Evolutionary conservation across 768 basidiomycete species (phyloP).

Genomic region (Podaxis sp.): DNA sequence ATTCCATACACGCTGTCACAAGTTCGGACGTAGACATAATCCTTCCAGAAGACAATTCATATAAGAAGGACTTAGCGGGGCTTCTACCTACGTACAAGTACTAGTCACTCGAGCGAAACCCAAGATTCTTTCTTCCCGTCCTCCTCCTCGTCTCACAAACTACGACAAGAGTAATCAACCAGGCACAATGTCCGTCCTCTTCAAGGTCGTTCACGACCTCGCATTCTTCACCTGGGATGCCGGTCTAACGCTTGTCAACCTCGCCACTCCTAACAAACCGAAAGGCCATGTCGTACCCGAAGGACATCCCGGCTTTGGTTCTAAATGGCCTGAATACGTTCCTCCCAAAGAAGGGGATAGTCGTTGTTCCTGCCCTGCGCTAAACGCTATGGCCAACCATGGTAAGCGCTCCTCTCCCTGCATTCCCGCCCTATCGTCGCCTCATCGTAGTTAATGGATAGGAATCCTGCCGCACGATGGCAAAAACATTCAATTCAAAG

Average conservation of each 20-base stretch:
- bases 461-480: slow-evolving; percentile 70
- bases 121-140: not conserved
- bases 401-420: slow-evolving; percentile 40
- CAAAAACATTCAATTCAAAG: slow-evolving; percentile 63
- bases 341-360: slow-evolving; percentile 64
- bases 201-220: slow-evolving; percentile 21
- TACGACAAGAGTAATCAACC: not conserved
- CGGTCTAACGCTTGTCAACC: slow-evolving; percentile 49
- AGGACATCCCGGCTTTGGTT: slow-evolving; percentile 56
- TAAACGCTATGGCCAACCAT: slow-evolving; percentile 84
- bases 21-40: no score
- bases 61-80: no score
- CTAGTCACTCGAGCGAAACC: no score
- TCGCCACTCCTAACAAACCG: slow-evolving; percentile 46
- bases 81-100: no score
- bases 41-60: no score
- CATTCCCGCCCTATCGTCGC: not conserved
- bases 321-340: slow-evolving; percentile 68
- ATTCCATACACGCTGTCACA: no score
- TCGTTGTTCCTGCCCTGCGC: slow-evolving; percentile 68
- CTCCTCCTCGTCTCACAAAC: not conserved
- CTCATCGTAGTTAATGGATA: slow-evolving; percentile 23
- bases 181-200: slow-evolving; percentile 1
- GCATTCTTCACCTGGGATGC: slow-evolving; percentile 45
- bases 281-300: slow-evolving; percentile 56